Evolutionary conservation across 129 eudicot species (phyloP).

Genomic region (Artemisia annua): DNA sequence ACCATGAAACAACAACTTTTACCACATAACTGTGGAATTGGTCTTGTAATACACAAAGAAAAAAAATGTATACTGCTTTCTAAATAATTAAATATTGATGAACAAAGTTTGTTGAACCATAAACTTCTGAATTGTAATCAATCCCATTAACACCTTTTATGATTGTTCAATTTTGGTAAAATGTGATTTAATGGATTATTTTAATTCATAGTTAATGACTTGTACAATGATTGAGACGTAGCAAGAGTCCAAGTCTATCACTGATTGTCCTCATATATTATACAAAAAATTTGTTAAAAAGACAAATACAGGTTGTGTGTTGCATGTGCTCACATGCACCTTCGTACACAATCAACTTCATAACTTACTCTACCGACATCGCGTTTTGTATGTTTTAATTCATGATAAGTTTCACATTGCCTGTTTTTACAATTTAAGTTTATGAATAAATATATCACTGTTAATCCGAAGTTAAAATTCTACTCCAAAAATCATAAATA

Average conservation of each 20-base stretch:
- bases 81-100: too few species aligned
- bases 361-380: slow-evolving; percentile 7
- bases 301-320: slow-evolving; percentile 38
- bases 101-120: too few species aligned
- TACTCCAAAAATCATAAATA: too few species aligned
- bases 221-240: slow-evolving; percentile 29
- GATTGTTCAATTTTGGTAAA: background rate
- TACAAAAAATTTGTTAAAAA: slow-evolving; percentile 2
- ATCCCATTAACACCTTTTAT: background rate
- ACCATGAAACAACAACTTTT: too few species aligned
- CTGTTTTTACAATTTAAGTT: background rate
- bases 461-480: too few species aligned
- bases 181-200: background rate
- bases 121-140: background rate
- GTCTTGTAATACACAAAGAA: too few species aligned
- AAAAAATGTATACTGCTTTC: too few species aligned
- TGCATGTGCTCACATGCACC: slow-evolving; percentile 37
- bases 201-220: slow-evolving; percentile 2
- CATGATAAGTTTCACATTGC: slow-evolving; percentile 21
- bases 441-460: background rate
- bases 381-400: slow-evolving; percentile 8
- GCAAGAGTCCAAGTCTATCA: slow-evolving; percentile 26
- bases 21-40: too few species aligned
- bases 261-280: background rate
- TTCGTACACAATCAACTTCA: slow-evolving; percentile 6